Conservation (phyloP, 352 stramenopile species). For the Pythium aquatile region DNA sequence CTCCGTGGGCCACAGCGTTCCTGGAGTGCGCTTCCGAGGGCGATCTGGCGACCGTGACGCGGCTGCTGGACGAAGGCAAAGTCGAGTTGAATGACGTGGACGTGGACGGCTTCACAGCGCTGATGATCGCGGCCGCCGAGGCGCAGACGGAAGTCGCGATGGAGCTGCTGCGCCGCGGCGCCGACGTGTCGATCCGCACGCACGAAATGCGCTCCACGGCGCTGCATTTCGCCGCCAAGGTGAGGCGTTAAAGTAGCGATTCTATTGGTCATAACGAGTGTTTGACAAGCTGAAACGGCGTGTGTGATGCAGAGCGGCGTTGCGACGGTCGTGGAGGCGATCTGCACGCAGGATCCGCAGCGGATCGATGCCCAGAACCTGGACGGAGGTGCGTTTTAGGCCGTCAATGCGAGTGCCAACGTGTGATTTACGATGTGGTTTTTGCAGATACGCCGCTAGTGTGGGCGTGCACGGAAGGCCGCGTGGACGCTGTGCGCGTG, state of each 20-base stretch:
- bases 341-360: conserved; percentile 57
- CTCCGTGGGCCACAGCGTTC: conserved; percentile 68
- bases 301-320: conserved; percentile 49
- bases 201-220: conserved; percentile 74
- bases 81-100: conserved; percentile 71
- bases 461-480: conserved; percentile 82
- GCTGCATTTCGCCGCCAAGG: conserved; percentile 81
- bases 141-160: conserved; percentile 57
- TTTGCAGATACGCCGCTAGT: conserved; percentile 65
- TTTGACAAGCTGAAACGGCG: not conserved
- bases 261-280: not conserved
- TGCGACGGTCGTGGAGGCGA: conserved; percentile 57
- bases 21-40: conserved; percentile 71
- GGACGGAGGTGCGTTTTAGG: conserved; percentile 39
- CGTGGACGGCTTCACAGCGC: conserved; percentile 81
- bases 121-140: conserved; percentile 82
- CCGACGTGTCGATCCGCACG: conserved; percentile 60
- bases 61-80: conserved; percentile 57
- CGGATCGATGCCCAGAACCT: conserved; percentile 70
- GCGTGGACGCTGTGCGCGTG: conserved; percentile 60
- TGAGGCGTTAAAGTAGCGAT: conserved; percentile 7
- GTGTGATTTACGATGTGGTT: not conserved
- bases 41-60: conserved; percentile 55
- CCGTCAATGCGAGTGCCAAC: too few species aligned
- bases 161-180: conserved; percentile 53